Percentiles rank a stretch among this genome's conserved stretches.
Conservation (phyloP, 192 early-diverging fungal species). For the Umbelopsis isabellina region DNA sequence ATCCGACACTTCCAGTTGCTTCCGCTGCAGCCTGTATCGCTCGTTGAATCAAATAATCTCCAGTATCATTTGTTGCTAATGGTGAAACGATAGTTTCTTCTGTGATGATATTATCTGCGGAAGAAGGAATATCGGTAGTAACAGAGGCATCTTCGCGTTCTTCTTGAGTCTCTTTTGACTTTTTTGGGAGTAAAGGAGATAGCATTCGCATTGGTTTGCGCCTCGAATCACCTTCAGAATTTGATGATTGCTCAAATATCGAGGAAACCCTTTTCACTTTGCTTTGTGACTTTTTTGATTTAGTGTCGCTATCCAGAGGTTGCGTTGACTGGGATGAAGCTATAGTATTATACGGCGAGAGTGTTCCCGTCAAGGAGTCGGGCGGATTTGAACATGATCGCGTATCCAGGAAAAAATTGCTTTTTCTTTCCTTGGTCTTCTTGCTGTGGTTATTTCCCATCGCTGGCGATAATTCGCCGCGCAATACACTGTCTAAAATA, state of each 20-base stretch:
- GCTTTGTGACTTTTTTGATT: not conserved
- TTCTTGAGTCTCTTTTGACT: not conserved
- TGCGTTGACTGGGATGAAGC: not conserved
- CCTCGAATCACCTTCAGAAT: not conserved
- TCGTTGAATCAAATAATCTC: not conserved
- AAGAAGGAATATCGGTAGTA: not conserved
- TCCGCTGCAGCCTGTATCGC: constrained; percentile 17
- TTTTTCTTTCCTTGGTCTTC: not conserved
- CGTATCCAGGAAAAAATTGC: too few species aligned
- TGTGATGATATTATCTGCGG: not conserved
- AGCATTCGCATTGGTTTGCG: not conserved
- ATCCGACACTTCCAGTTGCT: constrained; percentile 7
- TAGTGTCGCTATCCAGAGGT: not conserved
- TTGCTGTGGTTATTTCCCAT: constrained; percentile 12
- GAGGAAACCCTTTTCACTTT: not conserved
- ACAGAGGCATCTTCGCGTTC: not conserved
- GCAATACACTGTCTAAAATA: constrained; percentile 1
- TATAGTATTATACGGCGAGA: not conserved
- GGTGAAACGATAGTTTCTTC: not conserved
- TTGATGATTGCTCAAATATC: not conserved
- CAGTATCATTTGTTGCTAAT: not conserved
- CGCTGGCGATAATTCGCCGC: constrained; percentile 10
- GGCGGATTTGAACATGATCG: not conserved
- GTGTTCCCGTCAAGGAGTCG: not conserved
- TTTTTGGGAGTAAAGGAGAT: constrained; percentile 13